Evolutionary conservation across 2,329 filamentous ascomycete genomes (phyloP), one percentile per base, ranked within the genome.

Genomic region (Epichloe glyceriae): DNA sequence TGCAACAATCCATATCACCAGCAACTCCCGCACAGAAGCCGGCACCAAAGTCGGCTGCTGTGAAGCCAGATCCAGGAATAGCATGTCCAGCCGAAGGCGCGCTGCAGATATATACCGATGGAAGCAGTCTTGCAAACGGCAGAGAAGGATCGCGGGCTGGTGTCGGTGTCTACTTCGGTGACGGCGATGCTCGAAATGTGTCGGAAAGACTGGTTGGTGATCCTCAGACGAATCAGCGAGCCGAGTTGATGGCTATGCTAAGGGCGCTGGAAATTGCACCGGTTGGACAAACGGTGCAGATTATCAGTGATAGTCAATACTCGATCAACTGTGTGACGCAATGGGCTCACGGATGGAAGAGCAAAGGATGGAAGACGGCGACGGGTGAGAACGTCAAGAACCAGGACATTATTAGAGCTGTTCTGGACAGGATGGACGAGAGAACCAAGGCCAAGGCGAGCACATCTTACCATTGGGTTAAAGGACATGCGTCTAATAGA

Each of bases 141-240:
- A 71, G 69, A 55, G 55, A 57, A 0, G 74, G 73, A n/a, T 73
- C 80, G 2, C 61, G 66, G 33, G 81, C 79, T 7, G 82, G 82
- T 2, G 69, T 84, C 1, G 82, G 82, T 22, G 81, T 85, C 30
- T 85, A 66, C 59, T 85, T 85, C 59, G 81, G 79, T 5, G 58
- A 64, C 17, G 65, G 65, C 2, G 82, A 85, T 60, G 55, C 68
- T 30, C 73, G 80, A 56, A 83, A 83, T 62, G 64, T 95, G 22
- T 87, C 86, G 12, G 89, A 94, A 67, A 80, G 82, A 4, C 77
- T 96, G 2, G 68, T 74, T 48, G 88, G 88, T 47, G 72, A 76
- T 15, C 73, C 75, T 10, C 93, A 97, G 68, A 97, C 93, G 1
- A 98, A 98, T 64, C 88, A 97, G 66, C 86, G 93, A 3, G 93